These are phyloP conservation scores for Thuja plicata DNA, from an alignment of 83 land plant genomes.

Conservation along the genomic window DNA sequence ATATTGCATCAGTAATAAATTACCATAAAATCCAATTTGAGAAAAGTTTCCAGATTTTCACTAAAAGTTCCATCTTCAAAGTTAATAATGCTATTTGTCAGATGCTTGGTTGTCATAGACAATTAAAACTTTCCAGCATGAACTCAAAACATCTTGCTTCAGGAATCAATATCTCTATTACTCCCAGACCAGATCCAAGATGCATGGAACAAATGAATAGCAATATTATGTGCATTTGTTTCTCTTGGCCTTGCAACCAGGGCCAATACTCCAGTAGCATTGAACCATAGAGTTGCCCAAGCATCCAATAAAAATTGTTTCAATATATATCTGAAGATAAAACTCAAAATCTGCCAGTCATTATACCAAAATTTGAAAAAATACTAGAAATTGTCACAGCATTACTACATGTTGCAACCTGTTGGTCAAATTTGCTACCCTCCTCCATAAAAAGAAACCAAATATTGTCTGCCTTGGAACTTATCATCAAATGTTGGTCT, in stretches of 20 bases:
- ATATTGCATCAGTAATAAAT: neutral
- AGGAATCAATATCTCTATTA: neutral
- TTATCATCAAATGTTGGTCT: constrained; percentile 7
- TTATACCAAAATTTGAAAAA: neutral
- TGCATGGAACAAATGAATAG: neutral
- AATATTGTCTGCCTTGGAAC: neutral
- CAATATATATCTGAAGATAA: neutral
- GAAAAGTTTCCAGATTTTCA: neutral
- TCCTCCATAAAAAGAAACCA: neutral
- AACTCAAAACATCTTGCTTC: constrained; percentile 1
- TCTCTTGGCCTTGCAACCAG: neutral
- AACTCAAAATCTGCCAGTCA: neutral
- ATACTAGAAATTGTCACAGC: neutral
- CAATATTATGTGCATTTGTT: neutral
- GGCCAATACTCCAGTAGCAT: neutral
- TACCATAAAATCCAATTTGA: neutral
- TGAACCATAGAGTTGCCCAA: neutral
- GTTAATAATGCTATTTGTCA: neutral
- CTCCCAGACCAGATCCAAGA: neutral
- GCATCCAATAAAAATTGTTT: neutral
- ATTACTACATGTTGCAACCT: constrained; percentile 2
- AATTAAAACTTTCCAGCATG: neutral
- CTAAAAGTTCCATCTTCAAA: neutral
- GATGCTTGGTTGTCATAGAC: neutral
- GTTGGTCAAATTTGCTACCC: neutral